phyloP scores from a whole-genome alignment of 257 asterid genomes.

The Nicotiana paniculata region DNA sequence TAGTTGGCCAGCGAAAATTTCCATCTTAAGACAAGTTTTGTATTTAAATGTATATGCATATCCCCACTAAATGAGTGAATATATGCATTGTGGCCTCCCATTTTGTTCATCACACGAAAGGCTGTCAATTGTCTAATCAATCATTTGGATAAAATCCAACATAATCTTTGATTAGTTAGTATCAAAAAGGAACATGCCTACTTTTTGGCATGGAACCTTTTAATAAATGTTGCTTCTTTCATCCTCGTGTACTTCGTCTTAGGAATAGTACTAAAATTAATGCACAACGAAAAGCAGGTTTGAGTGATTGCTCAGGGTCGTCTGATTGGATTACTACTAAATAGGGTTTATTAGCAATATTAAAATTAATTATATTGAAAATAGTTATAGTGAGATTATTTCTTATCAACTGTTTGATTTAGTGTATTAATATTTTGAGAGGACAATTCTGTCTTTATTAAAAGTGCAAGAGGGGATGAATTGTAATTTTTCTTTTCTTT shows the following conservation, averaged over 20 bases:
- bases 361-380: accelerated
- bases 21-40: neutral
- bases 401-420: no score
- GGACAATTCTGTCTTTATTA: no score
- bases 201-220: slow-evolving; percentile 9
- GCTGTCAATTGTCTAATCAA: slow-evolving; percentile 6
- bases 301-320: neutral
- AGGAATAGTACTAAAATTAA: neutral
- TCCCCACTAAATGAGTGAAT: neutral
- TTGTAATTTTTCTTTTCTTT: no score
- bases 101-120: slow-evolving; percentile 3
- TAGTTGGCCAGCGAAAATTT: slow-evolving; percentile 10
- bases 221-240: neutral
- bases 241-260: neutral
- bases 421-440: no score
- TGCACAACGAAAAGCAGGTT: neutral
- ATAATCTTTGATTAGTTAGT: slow-evolving; percentile 8
- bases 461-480: no score
- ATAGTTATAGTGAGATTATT: no score
- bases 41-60: neutral
- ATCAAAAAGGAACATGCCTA: slow-evolving; percentile 8
- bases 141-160: neutral
- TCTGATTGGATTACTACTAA: no score
- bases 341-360: no score
- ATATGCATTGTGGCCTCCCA: slow-evolving; percentile 21